Base-by-base conservation (phyloP, 1,284 basidiomycete species). In the Farysia itapuensis region DNA sequence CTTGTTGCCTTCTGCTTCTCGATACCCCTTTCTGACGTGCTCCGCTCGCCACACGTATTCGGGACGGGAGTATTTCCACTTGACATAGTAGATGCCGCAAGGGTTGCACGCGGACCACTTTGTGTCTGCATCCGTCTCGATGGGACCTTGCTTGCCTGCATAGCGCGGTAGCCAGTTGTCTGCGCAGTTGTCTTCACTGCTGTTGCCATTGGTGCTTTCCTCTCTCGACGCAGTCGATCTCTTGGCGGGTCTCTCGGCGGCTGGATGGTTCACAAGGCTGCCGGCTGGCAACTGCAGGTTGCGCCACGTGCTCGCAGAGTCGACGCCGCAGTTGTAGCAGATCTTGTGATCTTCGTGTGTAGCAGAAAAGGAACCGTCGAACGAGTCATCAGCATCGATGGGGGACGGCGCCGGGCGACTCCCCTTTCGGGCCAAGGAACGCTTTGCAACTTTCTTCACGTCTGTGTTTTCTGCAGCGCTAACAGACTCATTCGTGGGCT, bases 281-380 rank as follows among this genome's bases (percentile, higher is more conserved):
- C 65, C 69, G 14, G 48, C 39, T 2, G 52, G 54, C 19, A 73
- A 52, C 31, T 42, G 43, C 14, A 72, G 41, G 31, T 67, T 45
- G 14, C 70, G 65, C 70, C 70, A 73, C 4, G 58, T 64, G 18
- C 53, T 52, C n/a, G 46, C 48, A 8, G 46, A 41, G 20, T 47
- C 42, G 3, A 56, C 53, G 11, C 70, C 70, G 37, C 70, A 73
- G 31, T 73, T 73, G 64, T 73, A 73, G 63, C 70, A 73, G 34
- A 66, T 47, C 25, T 49, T 48, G 22, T 48, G 28, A 1, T 23
- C 21, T 5, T n/a, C n/a, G n/a, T n/a, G n/a, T n/a, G n/a, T n/a
- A n/a, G n/a, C n/a, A n/a, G n/a, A n/a, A n/a, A n/a, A n/a, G n/a
- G n/a, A n/a, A n/a, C n/a, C n/a, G n/a, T n/a, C n/a, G n/a, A n/a